Evolutionary conservation across 768 basidiomycete genomes (phyloP), one percentile per base, ranked within the genome.

Genomic region (Gloeophyllum trabeum): DNA sequence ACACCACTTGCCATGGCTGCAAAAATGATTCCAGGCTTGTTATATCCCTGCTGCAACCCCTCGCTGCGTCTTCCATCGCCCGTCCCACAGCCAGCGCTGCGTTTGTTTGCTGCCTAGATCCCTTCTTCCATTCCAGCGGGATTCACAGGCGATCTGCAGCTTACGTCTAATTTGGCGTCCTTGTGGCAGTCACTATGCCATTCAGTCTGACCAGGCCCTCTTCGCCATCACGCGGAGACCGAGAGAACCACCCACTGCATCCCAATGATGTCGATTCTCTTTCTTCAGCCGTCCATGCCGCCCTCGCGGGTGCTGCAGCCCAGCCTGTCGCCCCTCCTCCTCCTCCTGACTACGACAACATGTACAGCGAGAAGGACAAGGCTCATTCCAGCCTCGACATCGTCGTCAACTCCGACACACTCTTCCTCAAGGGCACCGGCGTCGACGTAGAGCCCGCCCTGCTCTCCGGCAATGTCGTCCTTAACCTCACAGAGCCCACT

Each of bases 381-480:
- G 28, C 28, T 24, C 64, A 61, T 21, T 64, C 75, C n/a, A 63
- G 60, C 39, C 67, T 97, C 48, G 84, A 92, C 50, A 82, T 98
- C 51, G 54, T 77, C 41, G 74, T 96, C 42, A 77, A 84, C 56
- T 66, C 71, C 3, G 81, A 85, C 28, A 68, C 64, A 50, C 62
- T 96, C 47, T 67, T 71, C 41, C 72, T 97, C 53, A 73, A 78
- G 48, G 90, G 91, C 37, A 77, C 78, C 5, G 88, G 89, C 24
- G 73, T 71, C 51, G 89, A 94, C 48, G 79, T 89, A 47, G 85
- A 92, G 52, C 81, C 92, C 5, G 76, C 79, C 5, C 63, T 76
- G 13, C 78, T 97, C 48, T 79, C 79, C 35, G 94, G 94, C 4
- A 72, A 81, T 54, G 75, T 98, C 51, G 72, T 79, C 6, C 69